These are phyloP conservation scores for Brettanomyces anomalus DNA, from an alignment of 805 yeast species.

Conservation along the genomic window DNA sequence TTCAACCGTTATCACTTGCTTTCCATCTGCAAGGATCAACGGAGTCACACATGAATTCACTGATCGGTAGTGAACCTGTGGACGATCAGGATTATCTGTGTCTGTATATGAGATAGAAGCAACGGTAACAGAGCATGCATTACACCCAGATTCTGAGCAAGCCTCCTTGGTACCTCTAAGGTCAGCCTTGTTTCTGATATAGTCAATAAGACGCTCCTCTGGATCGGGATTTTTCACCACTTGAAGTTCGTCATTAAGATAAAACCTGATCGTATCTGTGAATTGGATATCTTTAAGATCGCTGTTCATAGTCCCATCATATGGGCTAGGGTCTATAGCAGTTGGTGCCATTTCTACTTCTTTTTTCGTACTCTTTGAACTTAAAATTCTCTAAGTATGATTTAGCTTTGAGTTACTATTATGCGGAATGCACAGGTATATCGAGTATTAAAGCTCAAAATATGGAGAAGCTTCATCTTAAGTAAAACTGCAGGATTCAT, in stretches of 20 bases:
- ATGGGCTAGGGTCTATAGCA: conserved; percentile 11
- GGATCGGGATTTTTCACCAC: conserved; percentile 32
- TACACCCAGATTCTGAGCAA: conserved; percentile 44
- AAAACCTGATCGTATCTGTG: conserved; percentile 24
- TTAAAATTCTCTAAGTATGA: too few species aligned
- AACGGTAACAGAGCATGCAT: conserved; percentile 39
- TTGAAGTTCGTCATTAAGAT: conserved; percentile 31
- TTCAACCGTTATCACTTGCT: conserved; percentile 38
- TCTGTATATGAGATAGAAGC: conserved; percentile 23
- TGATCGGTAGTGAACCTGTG: conserved; percentile 27
- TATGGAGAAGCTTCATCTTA: too few species aligned
- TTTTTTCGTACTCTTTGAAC: not conserved
- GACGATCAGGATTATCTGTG: conserved; percentile 6
- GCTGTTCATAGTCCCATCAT: conserved; percentile 8
- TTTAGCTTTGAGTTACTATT: too few species aligned
- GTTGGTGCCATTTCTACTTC: conserved; percentile 22
- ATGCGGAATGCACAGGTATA: too few species aligned
- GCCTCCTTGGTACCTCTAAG: conserved; percentile 39
- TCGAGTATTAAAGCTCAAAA: too few species aligned
- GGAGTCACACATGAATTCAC: conserved; percentile 41
- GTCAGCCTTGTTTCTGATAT: conserved; percentile 28
- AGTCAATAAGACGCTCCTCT: conserved; percentile 34
- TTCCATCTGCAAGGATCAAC: conserved; percentile 34
- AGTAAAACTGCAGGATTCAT: too few species aligned
- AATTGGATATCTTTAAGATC: conserved; percentile 18